Base-by-base conservation (phyloP, 1,139 yeast species). In the Suhomyces taliae region DNA sequence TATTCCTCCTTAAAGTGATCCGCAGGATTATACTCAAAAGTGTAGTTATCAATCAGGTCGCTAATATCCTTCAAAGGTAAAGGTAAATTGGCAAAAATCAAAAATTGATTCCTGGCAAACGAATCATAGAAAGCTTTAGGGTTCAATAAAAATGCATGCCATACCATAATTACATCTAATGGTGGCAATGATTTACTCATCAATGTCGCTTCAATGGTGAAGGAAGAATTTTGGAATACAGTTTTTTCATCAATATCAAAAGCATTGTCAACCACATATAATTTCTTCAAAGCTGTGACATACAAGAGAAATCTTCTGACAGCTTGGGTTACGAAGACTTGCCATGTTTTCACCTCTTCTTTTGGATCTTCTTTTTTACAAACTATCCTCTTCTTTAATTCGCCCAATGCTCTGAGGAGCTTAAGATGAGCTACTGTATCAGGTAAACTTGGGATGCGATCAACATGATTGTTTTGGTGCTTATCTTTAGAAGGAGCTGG, bases 101-200 rank as follows among this genome's bases (percentile, higher is more conserved):
- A 37, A 40, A 62, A 57, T 12, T 61, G 53, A 45, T 61, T 59
- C 29, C 72, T 59, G 10, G 55, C 46, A 35, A 65, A 61, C 31
- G 61, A 62, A 40, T 69, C 73, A 47, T 67, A 62, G 45, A 56
- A 64, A 0, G 65, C 51, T 27, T 53, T 53, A 2, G 72, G 71
- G 40, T 64, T 65, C 44, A 67, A 53, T 51, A 65, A 47, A 45
- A 64, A 64, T 4, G 70, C 51, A 52, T 73, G 76, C 78, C 77
- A 73, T 1, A 72, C 71, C 69, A 72, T 61, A 8, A 72, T 43
- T 7, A 72, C 65, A 49, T 72, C 77, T 38, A 70, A 51, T 1
- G 74, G 74, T 1, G 75, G 74, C 31, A 67, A 44, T 8, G 32
- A 29, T 8, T 8, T 29, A 29, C 32, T 29, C 3, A 29, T 8